Evolutionary conservation across 768 basidiomycete genomes (phyloP).

Genomic region (Brasilioporus rufonigricans): DNA sequence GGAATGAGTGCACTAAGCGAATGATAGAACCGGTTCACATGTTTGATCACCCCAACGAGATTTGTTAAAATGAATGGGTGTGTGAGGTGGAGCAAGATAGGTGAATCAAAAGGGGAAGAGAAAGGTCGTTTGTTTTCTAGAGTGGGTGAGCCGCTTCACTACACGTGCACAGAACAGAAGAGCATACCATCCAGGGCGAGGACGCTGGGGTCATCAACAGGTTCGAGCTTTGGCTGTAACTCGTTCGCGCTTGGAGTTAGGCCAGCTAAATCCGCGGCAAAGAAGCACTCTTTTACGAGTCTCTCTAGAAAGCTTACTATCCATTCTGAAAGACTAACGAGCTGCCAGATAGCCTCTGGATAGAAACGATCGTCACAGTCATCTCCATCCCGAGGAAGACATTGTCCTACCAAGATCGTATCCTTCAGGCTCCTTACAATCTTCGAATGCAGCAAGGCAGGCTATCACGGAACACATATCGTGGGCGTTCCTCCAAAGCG

Average conservation of each 20-base stretch:
- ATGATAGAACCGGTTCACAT: constrained; percentile 58
- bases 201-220: constrained; percentile 24
- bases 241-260: constrained; percentile 9
- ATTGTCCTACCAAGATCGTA: constrained; percentile 58
- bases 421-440: constrained; percentile 56
- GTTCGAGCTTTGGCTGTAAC: constrained; percentile 26
- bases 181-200: constrained; percentile 25
- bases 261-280: constrained; percentile 29
- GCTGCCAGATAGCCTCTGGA: constrained; percentile 71
- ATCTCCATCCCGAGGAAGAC: background rate
- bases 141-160: constrained; percentile 38
- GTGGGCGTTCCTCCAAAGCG: constrained; percentile 59
- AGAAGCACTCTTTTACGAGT: constrained; percentile 54
- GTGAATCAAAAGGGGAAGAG: constrained; percentile 28
- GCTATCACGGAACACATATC: constrained; percentile 65
- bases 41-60: constrained; percentile 46
- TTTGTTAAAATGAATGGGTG: constrained; percentile 62
- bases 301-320: constrained; percentile 57
- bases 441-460: constrained; percentile 61
- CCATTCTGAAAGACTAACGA: constrained; percentile 64
- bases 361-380: constrained; percentile 6
- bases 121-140: constrained; percentile 15
- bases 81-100: constrained; percentile 54
- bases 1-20: constrained; percentile 53
- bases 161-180: constrained; percentile 31